These are phyloP conservation scores for Usnea hakonensis DNA, from an alignment of 495 filamentous ascomycete species.

Conservation along the genomic window DNA sequence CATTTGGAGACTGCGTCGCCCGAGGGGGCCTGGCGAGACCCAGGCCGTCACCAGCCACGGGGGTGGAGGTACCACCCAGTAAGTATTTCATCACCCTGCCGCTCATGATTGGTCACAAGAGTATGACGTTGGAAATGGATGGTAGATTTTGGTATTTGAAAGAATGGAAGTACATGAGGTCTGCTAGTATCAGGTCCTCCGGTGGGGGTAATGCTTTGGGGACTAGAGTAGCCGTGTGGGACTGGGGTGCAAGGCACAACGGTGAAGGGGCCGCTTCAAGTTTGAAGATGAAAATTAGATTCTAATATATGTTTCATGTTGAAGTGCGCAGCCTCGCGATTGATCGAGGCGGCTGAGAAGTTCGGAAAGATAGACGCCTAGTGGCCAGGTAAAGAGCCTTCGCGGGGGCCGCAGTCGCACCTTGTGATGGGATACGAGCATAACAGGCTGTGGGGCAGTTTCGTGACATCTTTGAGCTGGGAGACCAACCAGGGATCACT, in stretches of 20 bases:
- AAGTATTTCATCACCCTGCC: constrained; percentile 14
- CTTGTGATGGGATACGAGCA: background rate
- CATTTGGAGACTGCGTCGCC: background rate
- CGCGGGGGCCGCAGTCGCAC: background rate
- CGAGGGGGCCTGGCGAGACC: background rate
- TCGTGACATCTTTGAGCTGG: background rate
- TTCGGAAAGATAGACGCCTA: background rate
- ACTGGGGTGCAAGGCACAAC: background rate
- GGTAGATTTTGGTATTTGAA: background rate
- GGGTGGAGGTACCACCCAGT: constrained; percentile 7
- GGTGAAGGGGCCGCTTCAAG: background rate
- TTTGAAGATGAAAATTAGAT: background rate
- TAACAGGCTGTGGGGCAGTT: background rate
- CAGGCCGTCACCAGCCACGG: constrained; percentile 11
- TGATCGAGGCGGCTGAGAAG: background rate
- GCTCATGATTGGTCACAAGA: background rate
- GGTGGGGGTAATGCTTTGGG: background rate
- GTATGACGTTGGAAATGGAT: background rate
- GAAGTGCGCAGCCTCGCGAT: background rate
- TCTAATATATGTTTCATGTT: background rate
- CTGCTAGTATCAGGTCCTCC: background rate
- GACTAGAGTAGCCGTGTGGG: background rate
- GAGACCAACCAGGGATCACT: background rate
- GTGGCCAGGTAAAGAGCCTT: background rate
- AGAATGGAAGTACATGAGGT: background rate